phyloP scores from a whole-genome alignment of 257 asterid genomes.

The Penstemon eatonii region DNA sequence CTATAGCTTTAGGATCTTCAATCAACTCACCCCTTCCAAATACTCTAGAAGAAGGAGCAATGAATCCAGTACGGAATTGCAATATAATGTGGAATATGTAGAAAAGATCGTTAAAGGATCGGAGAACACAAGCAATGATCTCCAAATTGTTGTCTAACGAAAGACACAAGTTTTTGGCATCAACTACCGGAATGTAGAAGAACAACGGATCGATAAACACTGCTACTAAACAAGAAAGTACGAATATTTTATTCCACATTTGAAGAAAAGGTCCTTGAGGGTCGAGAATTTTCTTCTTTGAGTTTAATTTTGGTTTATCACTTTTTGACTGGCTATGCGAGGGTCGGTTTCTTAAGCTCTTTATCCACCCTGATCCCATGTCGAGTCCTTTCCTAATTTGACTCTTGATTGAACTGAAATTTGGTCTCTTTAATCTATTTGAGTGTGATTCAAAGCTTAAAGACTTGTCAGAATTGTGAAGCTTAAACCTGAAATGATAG shows the following conservation, averaged over 20 bases:
- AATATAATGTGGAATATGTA: constrained; percentile 54
- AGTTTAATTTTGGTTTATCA: constrained; percentile 18
- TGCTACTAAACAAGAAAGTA: constrained; percentile 47
- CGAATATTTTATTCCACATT: constrained; percentile 60
- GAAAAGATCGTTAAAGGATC: constrained; percentile 54
- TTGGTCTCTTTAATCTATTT: constrained; percentile 27
- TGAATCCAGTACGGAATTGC: constrained; percentile 64
- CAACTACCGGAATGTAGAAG: constrained; percentile 64
- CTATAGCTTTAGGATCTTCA: constrained; percentile 52
- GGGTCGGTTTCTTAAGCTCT: constrained; percentile 35
- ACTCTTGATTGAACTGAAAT: constrained; percentile 31
- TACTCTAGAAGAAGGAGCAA: constrained; percentile 52
- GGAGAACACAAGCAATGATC: constrained; percentile 55
- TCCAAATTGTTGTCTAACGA: constrained; percentile 40
- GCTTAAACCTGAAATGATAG: constrained; percentile 42
- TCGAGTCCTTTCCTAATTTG: constrained; percentile 33
- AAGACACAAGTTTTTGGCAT: constrained; percentile 37
- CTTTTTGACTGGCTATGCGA: constrained; percentile 8
- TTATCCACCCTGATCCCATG: constrained; percentile 34
- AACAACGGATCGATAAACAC: constrained; percentile 62
- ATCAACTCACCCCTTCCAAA: constrained; percentile 72
- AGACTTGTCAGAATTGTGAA: constrained; percentile 38
- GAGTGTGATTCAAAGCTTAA: constrained; percentile 11
- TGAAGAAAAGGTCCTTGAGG: constrained; percentile 59
- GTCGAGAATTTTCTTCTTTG: constrained; percentile 38